Base-by-base conservation (phyloP, 352 stramenopile genomes). In the Thalassiosira mediterranea region DNA sequence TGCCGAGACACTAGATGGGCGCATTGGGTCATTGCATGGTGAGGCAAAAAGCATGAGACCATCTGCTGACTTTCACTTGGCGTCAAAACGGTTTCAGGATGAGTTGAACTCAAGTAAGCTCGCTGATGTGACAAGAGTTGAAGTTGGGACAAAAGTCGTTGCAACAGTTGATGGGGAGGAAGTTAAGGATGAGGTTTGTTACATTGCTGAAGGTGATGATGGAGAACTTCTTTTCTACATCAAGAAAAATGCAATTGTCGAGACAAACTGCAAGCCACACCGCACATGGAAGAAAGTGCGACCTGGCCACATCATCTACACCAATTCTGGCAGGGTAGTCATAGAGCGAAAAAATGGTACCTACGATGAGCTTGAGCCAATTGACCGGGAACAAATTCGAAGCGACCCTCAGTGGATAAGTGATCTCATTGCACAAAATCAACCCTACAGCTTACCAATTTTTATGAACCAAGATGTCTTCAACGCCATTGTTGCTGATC, bases 401-500 rank as follows among this genome's bases (percentile, higher is more conserved):
- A 76, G 69, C 7, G 73, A 90, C 62, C 81, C 84, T 17, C 69
- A 72, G 13, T 90, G 84, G 84, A 69, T 90, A 15, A 52, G 68
- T 28, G 48, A 79, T 10, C 74, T 86, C 61, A 87, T 90, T 61
- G 37, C 54, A 32, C 13, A 77, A 13, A 82, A 80, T 52, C 72
- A 76, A 26, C 86, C 81, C 0, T 84, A 90, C 48, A 76, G 88
- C 25, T 63, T 90, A 17, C 64, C 84, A n/a, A 86, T 82, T 19
- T 90, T 90, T 46, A 60, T 88, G 10, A 90, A 89, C 64, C 82
- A 75, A 2, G 53, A 88, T 60, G 79, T 84, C 4, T 90, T 90
- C 61, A 69, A 80, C 60, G 57, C 76, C 47, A 79, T 90, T 53
- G 78, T 90, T 37, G 73, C 62, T 15, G 62, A 87, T 29, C 78